Percentiles rank a stretch among this genome's conserved stretches.
These are phyloP conservation scores for Skeletonema menzelii DNA, from an alignment of 108 stramenopile genomes.

Conservation along the genomic window DNA sequence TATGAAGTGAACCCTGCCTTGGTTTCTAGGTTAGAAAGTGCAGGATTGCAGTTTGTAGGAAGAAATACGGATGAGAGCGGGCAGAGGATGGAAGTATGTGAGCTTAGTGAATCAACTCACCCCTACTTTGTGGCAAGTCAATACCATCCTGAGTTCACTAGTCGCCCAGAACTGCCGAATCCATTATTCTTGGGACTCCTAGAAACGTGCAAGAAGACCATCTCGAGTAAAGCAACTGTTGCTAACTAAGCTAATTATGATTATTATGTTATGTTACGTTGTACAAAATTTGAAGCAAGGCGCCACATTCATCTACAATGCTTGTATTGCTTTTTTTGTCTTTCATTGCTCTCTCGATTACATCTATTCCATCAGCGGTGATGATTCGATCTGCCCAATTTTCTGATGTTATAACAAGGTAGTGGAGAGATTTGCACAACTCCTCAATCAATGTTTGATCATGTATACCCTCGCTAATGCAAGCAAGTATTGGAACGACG, in stretches of 20 bases:
- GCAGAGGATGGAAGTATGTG: conserved; percentile 51
- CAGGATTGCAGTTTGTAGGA: conserved; percentile 49
- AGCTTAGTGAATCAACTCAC: conserved; percentile 30
- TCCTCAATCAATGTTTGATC: conserved; percentile 31
- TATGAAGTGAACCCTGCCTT: conserved; percentile 52
- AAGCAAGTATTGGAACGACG: conserved; percentile 40
- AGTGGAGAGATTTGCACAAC: conserved; percentile 55
- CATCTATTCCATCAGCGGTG: conserved; percentile 5
- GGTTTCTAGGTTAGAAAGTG: conserved; percentile 40
- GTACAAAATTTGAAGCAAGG: neutral
- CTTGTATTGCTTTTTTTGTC: neutral
- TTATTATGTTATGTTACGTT: neutral
- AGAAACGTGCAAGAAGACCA: conserved; percentile 30
- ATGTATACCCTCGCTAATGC: conserved; percentile 45
- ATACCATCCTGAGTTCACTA: conserved; percentile 54
- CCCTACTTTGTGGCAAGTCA: conserved; percentile 48
- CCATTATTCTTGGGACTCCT: conserved; percentile 46
- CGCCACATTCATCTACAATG: neutral
- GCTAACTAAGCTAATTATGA: neutral
- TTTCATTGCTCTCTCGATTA: neutral
- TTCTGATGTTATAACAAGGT: conserved; percentile 45
- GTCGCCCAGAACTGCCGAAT: conserved; percentile 48
- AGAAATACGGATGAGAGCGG: conserved; percentile 54
- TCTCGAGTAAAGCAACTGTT: neutral
- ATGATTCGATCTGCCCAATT: conserved; percentile 21